These are phyloP conservation scores for Phlyctochytrium arcticum DNA, from an alignment of 192 early-diverging fungal genomes.

Conservation along the genomic window DNA sequence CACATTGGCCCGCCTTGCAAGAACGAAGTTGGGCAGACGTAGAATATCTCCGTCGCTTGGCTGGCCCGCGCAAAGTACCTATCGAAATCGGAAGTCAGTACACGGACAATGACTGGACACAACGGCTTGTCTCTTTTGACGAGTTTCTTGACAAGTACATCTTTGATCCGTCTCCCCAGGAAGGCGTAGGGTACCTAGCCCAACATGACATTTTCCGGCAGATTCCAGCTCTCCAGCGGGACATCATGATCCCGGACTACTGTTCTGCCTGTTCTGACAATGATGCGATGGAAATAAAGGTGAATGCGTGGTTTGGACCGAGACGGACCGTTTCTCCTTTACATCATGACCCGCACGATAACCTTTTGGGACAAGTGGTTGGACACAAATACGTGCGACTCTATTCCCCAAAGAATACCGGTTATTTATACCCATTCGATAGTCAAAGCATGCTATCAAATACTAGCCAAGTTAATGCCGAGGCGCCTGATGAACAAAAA, in stretches of 20 bases:
- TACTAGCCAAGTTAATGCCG: conserved; percentile 61
- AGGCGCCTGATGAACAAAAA: conserved; percentile 47
- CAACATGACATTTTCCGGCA: conserved; percentile 84
- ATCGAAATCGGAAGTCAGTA: conserved; percentile 79
- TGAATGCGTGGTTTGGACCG: conserved; percentile 84
- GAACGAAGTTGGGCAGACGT: conserved; percentile 57
- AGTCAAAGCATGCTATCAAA: conserved; percentile 64
- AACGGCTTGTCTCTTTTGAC: conserved; percentile 63
- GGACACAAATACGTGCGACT: conserved; percentile 76
- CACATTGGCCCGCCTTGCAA: conserved; percentile 67
- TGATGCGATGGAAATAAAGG: conserved; percentile 30
- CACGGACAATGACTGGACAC: conserved; percentile 72
- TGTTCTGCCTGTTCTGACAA: conserved; percentile 48
- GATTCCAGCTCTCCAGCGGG: conserved; percentile 60
- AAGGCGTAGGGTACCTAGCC: conserved; percentile 62
- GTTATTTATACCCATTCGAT: conserved; percentile 58
- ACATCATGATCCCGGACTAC: conserved; percentile 78
- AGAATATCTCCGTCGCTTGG: conserved; percentile 51
- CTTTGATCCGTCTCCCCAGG: neutral
- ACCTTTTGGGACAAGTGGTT: conserved; percentile 79
- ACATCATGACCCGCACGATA: conserved; percentile 78
- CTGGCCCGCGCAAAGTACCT: conserved; percentile 69
- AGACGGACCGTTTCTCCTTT: conserved; percentile 75
- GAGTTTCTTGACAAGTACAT: conserved; percentile 61
- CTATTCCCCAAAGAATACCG: conserved; percentile 50